Conservation (phyloP, 1,139 yeast genomes). For the Sugiyamaella castrensis region DNA sequence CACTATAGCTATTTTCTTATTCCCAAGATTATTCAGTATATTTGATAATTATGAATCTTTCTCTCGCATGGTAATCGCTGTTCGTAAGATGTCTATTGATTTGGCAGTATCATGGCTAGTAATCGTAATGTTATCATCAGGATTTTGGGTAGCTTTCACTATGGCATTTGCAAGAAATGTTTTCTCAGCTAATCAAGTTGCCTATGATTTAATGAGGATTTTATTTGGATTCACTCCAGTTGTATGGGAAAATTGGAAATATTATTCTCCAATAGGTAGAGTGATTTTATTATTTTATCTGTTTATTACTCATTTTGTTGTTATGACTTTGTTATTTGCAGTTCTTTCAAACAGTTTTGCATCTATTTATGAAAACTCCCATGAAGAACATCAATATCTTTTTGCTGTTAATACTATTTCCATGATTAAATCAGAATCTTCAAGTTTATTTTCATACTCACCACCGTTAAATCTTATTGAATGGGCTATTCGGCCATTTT, state of each 20-base stretch:
- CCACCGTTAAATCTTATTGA: constrained; percentile 40
- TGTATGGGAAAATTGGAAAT: constrained; percentile 60
- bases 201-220: constrained; percentile 54
- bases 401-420: constrained; percentile 42
- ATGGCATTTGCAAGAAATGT: constrained; percentile 50
- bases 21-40: constrained; percentile 54
- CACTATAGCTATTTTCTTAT: constrained; percentile 51
- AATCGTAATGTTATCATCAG: constrained; percentile 52
- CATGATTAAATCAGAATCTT: constrained; percentile 41
- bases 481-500: constrained; percentile 37
- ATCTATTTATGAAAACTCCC: constrained; percentile 37
- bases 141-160: constrained; percentile 56
- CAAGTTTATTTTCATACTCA: constrained; percentile 40
- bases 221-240: constrained; percentile 64
- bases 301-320: constrained; percentile 56
- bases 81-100: constrained; percentile 55
- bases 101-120: constrained; percentile 52
- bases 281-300: constrained; percentile 51
- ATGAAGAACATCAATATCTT: constrained; percentile 41
- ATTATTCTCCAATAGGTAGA: constrained; percentile 51
- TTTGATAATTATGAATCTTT: constrained; percentile 55
- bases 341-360: constrained; percentile 46
- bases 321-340: constrained; percentile 58
- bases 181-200: constrained; percentile 48
- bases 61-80: constrained; percentile 51